Evolutionary conservation across 1,139 yeast genomes (phyloP).

Genomic region (Casaregolazyma lundiana): DNA sequence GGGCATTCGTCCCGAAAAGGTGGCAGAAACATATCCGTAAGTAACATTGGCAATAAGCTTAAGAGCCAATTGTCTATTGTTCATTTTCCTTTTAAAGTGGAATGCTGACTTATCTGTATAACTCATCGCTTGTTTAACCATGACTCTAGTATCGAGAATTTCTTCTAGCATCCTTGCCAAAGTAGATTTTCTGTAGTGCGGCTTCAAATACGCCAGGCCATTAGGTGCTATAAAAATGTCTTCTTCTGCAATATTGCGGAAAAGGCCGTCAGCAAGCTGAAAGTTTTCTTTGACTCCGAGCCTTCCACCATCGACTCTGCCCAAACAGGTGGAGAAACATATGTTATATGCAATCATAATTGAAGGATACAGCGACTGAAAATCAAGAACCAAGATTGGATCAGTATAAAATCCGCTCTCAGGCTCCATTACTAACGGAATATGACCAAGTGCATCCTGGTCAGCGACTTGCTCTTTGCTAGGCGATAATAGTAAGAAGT

Average conservation of each 20-base stretch:
- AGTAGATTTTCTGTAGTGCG: slow-evolving; percentile 61
- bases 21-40: slow-evolving; percentile 92
- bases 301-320: slow-evolving; percentile 49
- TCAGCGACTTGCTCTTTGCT: slow-evolving; percentile 74
- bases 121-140: slow-evolving; percentile 72
- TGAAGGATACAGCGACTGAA: slow-evolving; percentile 91
- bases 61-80: slow-evolving; percentile 79
- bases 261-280: slow-evolving; percentile 52
- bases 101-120: slow-evolving; percentile 38
- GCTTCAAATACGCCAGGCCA: slow-evolving; percentile 72
- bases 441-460: slow-evolving; percentile 81
- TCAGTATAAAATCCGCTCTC: slow-evolving; percentile 77
- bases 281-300: slow-evolving; percentile 49
- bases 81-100: slow-evolving; percentile 51
- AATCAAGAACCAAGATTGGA: slow-evolving; percentile 85
- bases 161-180: slow-evolving; percentile 83
- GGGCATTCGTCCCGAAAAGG: slow-evolving; percentile 96
- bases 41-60: slow-evolving; percentile 92
- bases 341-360: slow-evolving; percentile 87
- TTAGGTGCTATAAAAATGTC: slow-evolving; percentile 74
- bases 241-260: slow-evolving; percentile 42
- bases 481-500: slow-evolving; percentile 70
- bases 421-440: slow-evolving; percentile 93
- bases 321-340: slow-evolving; percentile 84
- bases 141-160: slow-evolving; percentile 69